phyloP scores from a whole-genome alignment of 805 yeast species.

The Komagataella pastoris region DNA sequence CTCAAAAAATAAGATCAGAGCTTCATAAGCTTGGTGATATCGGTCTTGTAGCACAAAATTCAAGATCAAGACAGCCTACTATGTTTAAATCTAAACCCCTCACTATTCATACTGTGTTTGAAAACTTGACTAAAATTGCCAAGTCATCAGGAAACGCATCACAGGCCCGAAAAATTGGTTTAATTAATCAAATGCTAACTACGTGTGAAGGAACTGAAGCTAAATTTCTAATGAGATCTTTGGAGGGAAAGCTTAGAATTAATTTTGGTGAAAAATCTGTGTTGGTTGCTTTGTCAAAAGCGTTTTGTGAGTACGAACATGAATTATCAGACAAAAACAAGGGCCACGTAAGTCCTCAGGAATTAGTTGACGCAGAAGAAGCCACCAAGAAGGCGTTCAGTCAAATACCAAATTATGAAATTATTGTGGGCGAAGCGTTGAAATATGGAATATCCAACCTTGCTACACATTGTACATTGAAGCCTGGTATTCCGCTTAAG shows the following conservation, averaged over 20 bases:
- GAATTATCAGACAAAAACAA: slow-evolving; percentile 12
- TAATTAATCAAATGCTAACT: slow-evolving; percentile 74
- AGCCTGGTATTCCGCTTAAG: slow-evolving; percentile 89
- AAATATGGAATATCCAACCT: slow-evolving; percentile 56
- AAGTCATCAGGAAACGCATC: slow-evolving; percentile 67
- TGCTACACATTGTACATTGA: slow-evolving; percentile 53
- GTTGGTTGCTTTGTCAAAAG: slow-evolving; percentile 70
- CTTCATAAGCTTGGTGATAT: slow-evolving; percentile 78
- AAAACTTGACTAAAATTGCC: slow-evolving; percentile 66
- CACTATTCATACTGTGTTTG: slow-evolving; percentile 61
- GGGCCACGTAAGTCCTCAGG: slow-evolving; percentile 21
- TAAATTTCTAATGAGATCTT: slow-evolving; percentile 74
- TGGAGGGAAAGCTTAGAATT: slow-evolving; percentile 88
- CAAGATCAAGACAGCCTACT: slow-evolving; percentile 76
- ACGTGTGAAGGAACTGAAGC: slow-evolving; percentile 83
- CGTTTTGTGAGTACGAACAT: slow-evolving; percentile 52
- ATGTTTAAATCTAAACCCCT: slow-evolving; percentile 88
- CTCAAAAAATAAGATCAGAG: slow-evolving; percentile 57
- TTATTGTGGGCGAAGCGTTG: slow-evolving; percentile 53
- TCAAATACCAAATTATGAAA: slow-evolving; percentile 82
- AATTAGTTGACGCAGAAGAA: slow-evolving; percentile 56
- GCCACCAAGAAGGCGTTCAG: slow-evolving; percentile 75
- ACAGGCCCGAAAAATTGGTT: slow-evolving; percentile 61
- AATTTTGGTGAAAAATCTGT: slow-evolving; percentile 94
- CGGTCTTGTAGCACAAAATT: slow-evolving; percentile 76